A percentile compares a stretch with the other conserved stretches of the same genome.
phyloP scores from a whole-genome alignment of 306 rosid species.

The Quillaja saponaria region DNA sequence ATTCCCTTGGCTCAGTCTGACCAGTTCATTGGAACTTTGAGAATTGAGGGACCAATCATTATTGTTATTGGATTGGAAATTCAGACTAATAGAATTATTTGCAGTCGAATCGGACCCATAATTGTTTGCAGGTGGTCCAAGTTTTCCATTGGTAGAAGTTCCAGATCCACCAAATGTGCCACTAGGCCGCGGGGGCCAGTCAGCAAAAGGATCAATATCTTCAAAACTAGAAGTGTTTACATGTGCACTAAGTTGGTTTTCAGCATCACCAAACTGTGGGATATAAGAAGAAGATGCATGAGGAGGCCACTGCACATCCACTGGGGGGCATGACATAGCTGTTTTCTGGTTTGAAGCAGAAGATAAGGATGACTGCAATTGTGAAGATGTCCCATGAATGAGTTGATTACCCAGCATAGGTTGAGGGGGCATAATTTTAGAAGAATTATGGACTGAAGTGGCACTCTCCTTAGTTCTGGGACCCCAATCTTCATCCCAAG shows the following conservation, averaged over 20 bases:
- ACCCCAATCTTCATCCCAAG: conserved; percentile 99
- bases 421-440: conserved; percentile 37
- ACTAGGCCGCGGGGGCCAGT: conserved; percentile 90
- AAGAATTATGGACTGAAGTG: conserved; percentile 44
- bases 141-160: conserved; percentile 55
- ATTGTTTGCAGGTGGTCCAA: conserved; percentile 44
- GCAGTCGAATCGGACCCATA: conserved; percentile 50
- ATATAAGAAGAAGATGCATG: conserved; percentile 45
- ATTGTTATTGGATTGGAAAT: conserved; percentile 44
- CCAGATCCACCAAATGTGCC: conserved; percentile 56
- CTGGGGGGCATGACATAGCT: conserved; percentile 66
- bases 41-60: conserved; percentile 55
- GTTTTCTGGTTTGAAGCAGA: conserved; percentile 56
- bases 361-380: conserved; percentile 37
- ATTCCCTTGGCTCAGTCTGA: conserved; percentile 53
- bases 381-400: conserved; percentile 43
- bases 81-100: conserved; percentile 54
- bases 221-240: conserved; percentile 57
- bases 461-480: conserved; percentile 40
- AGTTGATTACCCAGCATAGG: conserved; percentile 42
- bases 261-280: conserved; percentile 53
- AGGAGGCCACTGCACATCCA: conserved; percentile 97
- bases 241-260: conserved; percentile 45
- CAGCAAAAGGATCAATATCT: conserved; percentile 78
- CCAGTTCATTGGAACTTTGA: conserved; percentile 41